A percentile compares a stretch with the other conserved stretches of the same genome.
These are phyloP conservation scores for Xerocomus brunneocitrinus DNA, from an alignment of 768 basidiomycete genomes.

Conservation along the genomic window DNA sequence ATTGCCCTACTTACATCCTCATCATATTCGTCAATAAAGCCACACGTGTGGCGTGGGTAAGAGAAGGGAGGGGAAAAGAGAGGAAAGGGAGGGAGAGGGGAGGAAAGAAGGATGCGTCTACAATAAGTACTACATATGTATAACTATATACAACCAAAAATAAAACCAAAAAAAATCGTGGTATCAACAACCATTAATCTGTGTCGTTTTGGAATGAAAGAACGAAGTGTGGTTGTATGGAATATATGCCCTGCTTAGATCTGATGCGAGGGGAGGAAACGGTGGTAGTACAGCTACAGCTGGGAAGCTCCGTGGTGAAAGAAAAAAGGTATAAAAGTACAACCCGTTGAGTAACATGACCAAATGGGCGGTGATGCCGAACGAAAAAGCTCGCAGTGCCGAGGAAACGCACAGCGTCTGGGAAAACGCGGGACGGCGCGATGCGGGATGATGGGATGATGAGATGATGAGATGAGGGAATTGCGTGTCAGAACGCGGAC, in stretches of 20 bases:
- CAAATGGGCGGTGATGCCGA: neutral
- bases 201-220: conserved; percentile 1
- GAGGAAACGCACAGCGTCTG: neutral
- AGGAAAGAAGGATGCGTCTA: conserved; percentile 7
- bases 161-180: neutral
- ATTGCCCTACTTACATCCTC: conserved; percentile 7
- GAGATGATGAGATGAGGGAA: neutral
- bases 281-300: conserved; percentile 23
- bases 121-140: conserved; percentile 22
- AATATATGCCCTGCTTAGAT: neutral
- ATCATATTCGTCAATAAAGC: neutral
- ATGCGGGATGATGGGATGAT: neutral
- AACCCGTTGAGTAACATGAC: conserved; percentile 8
- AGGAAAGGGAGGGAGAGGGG: neutral
- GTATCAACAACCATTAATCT: conserved; percentile 3
- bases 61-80: neutral
- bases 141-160: conserved; percentile 29
- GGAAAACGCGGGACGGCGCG: conserved; percentile 1
- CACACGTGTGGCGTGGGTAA: neutral
- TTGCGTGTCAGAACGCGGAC: conserved; percentile 24
- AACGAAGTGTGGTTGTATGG: conserved; percentile 13
- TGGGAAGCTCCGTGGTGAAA: conserved; percentile 12
- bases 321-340: conserved; percentile 25
- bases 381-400: neutral
- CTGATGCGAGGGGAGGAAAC: neutral